Percentiles rank a stretch among this genome's conserved stretches.
These are phyloP conservation scores for Saururus chinensis DNA, from an alignment of 164 flowering plant species.

Conservation along the genomic window DNA sequence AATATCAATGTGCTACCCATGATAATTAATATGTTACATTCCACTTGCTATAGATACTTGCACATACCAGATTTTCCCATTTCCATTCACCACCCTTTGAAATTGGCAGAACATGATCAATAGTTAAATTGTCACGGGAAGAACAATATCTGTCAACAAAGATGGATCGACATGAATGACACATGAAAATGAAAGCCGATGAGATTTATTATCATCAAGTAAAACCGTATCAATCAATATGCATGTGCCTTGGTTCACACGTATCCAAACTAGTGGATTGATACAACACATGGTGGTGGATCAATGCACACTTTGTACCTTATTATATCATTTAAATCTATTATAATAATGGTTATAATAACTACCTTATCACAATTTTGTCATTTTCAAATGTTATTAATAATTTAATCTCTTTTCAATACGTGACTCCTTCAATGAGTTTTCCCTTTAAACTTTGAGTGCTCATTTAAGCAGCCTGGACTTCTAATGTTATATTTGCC, in stretches of 20 bases:
- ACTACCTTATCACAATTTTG: too few relatives aligned
- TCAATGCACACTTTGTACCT: too few relatives aligned
- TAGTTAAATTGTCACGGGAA: slow-evolving; percentile 60
- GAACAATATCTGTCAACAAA: slow-evolving; percentile 63
- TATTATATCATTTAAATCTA: too few relatives aligned
- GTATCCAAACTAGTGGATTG: too few relatives aligned
- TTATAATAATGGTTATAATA: too few relatives aligned
- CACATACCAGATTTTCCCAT: slow-evolving; percentile 89
- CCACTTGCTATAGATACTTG: background rate
- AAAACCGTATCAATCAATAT: background rate
- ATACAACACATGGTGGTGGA: too few relatives aligned
- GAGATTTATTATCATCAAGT: background rate
- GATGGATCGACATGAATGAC: background rate
- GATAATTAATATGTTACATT: background rate
- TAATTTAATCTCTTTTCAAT: too few relatives aligned
- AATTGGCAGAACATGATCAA: slow-evolving; percentile 80
- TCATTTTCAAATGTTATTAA: too few relatives aligned
- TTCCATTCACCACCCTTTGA: slow-evolving; percentile 83
- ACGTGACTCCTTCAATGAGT: too few relatives aligned
- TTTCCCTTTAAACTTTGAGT: too few relatives aligned
- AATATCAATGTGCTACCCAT: background rate
- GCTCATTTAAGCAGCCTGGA: too few relatives aligned
- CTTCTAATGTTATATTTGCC: too few relatives aligned
- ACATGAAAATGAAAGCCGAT: background rate
- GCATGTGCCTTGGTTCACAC: background rate